Percentiles rank a stretch among this genome's conserved stretches.
Evolutionary conservation across 257 asterid species (phyloP).

Genomic region (Salvia hispanica): DNA sequence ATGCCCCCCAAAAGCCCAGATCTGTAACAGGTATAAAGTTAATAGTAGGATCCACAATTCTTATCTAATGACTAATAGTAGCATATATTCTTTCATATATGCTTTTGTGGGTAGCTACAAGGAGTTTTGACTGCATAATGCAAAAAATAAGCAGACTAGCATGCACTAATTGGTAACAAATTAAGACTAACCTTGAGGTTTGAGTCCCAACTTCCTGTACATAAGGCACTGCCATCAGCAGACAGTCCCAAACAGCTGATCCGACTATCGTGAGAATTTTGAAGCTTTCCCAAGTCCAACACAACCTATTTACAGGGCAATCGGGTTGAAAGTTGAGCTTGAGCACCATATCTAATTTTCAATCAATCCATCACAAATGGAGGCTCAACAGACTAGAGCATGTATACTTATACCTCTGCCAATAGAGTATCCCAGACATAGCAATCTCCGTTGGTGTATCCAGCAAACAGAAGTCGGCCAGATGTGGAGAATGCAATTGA

Average conservation of each 20-base stretch:
- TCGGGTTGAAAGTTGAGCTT: constrained; percentile 1
- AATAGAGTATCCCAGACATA: constrained; percentile 93
- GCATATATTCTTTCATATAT: background rate
- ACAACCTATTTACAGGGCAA: constrained; percentile 52
- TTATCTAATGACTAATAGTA: too few relatives aligned
- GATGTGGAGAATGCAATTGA: constrained; percentile 93
- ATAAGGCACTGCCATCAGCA: constrained; percentile 95
- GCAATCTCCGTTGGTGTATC: constrained; percentile 81
- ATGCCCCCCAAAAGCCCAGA: constrained; percentile 98
- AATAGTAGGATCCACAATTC: constrained; percentile 5
- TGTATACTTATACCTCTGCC: constrained; percentile 65
- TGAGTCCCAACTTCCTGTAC: constrained; percentile 97
- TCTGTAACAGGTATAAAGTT: constrained; percentile 47
- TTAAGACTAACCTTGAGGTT: constrained; percentile 76
- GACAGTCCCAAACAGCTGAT: constrained; percentile 89
- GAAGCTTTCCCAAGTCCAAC: constrained; percentile 84
- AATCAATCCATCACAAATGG: background rate
- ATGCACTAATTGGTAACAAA: background rate
- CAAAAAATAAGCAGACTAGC: too few relatives aligned
- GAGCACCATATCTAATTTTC: background rate
- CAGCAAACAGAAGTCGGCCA: constrained; percentile 94
- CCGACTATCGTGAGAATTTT: constrained; percentile 79
- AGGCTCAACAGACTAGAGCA: background rate
- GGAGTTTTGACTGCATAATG: background rate
- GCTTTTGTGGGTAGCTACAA: background rate